Evolutionary conservation across 2,329 filamentous ascomycete genomes (phyloP).

Genomic region (Colletotrichum caudatum): DNA sequence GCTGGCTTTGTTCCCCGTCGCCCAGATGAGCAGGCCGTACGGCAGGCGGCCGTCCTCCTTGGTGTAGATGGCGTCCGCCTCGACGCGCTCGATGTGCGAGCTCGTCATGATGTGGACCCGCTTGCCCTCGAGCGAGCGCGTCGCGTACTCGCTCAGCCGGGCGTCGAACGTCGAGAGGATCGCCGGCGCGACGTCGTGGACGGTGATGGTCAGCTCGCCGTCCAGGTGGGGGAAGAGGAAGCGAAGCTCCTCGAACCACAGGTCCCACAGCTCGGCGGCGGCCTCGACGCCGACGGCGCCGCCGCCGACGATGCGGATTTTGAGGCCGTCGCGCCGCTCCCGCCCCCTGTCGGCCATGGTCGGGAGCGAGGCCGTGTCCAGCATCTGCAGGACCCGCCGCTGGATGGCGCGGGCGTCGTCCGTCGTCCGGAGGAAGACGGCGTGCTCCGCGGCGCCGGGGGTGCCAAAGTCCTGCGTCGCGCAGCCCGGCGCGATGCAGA

Average conservation of each 20-base stretch:
- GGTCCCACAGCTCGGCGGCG: slow-evolving; percentile 96
- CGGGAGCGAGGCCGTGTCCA: slow-evolving; percentile 95
- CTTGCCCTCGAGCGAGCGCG: slow-evolving; percentile 28
- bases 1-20: slow-evolving; percentile 79
- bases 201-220: slow-evolving; percentile 94
- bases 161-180: slow-evolving; percentile 98
- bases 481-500: slow-evolving; percentile 95
- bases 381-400: slow-evolving; percentile 99
- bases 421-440: slow-evolving; percentile 98
- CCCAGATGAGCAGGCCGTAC: slow-evolving; percentile 97
- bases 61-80: slow-evolving; percentile 92
- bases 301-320: slow-evolving; percentile 96
- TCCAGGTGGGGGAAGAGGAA: slow-evolving; percentile 97
- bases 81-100: slow-evolving; percentile 22
- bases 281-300: slow-evolving; percentile 98
- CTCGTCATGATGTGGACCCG: slow-evolving; percentile 13
- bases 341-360: slow-evolving; percentile 85
- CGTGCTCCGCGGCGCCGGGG: slow-evolving; percentile 92
- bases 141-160: slow-evolving; percentile 94
- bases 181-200: slow-evolving; percentile 96
- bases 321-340: slow-evolving; percentile 84
- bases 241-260: slow-evolving; percentile 97
- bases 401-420: slow-evolving; percentile 94
- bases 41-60: slow-evolving; percentile 88
- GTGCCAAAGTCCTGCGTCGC: slow-evolving; percentile 99